These are phyloP conservation scores for Elongisporangium anandrum DNA, from an alignment of 352 stramenopile genomes.

Conservation along the genomic window DNA sequence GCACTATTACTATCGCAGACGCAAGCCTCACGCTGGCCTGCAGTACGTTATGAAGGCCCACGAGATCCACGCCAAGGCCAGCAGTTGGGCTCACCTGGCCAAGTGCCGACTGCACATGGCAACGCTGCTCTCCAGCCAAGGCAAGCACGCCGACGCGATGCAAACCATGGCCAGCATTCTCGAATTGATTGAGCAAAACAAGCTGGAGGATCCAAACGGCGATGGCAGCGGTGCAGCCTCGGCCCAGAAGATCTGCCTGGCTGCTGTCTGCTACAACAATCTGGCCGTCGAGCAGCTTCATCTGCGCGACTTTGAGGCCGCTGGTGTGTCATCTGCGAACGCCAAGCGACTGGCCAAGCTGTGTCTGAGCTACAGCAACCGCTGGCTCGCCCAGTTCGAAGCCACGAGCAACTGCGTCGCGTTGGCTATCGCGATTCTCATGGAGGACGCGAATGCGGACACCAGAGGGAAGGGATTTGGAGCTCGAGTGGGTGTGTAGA, in stretches of 20 bases:
- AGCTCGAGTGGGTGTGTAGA: not conserved
- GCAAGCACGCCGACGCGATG: constrained; percentile 79
- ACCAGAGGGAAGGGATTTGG: constrained; percentile 7
- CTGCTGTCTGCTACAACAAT: constrained; percentile 91
- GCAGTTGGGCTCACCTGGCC: constrained; percentile 82
- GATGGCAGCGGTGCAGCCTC: constrained; percentile 34
- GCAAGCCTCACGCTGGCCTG: constrained; percentile 77
- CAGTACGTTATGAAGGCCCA: constrained; percentile 86
- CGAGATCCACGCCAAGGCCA: constrained; percentile 68
- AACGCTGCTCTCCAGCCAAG: constrained; percentile 67
- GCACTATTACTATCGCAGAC: constrained; percentile 88
- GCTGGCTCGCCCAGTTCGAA: constrained; percentile 88
- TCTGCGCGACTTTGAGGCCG: constrained; percentile 77
- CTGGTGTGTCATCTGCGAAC: constrained; percentile 74
- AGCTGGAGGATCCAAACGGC: constrained; percentile 55
- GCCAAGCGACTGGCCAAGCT: constrained; percentile 84
- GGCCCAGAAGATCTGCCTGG: constrained; percentile 88
- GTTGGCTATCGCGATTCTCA: constrained; percentile 61
- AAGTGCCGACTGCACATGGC: constrained; percentile 88
- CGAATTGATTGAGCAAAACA: constrained; percentile 86
- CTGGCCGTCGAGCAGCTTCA: constrained; percentile 89
- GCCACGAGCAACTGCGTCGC: constrained; percentile 74
- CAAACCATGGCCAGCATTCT: constrained; percentile 78
- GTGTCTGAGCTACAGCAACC: constrained; percentile 90
- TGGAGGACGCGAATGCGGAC: constrained; percentile 46